Percentiles rank a stretch among this genome's conserved stretches.
phyloP scores from a whole-genome alignment of 257 asterid species.

The Solanum chilense region DNA sequence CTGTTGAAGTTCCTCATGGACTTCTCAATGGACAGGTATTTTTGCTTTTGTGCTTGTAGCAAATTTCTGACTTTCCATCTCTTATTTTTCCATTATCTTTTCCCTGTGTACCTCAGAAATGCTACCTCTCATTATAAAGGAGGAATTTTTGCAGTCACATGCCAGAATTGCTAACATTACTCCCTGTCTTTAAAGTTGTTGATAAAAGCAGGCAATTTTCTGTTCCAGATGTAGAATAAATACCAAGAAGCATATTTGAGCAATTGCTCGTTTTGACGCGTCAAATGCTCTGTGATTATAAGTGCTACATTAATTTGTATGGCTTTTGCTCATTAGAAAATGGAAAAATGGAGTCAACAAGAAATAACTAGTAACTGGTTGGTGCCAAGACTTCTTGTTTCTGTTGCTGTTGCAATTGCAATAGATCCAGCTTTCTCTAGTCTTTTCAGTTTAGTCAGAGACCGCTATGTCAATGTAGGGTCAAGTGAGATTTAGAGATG shows the following conservation, averaged over 20 bases:
- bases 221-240: not conserved
- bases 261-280: not conserved
- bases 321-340: not conserved
- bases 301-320: not conserved
- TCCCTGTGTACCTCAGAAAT: not conserved
- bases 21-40: conserved; percentile 88
- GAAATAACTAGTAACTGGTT: not conserved
- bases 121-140: not conserved
- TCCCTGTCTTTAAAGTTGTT: not conserved
- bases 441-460: not conserved
- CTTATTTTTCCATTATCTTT: not conserved
- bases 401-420: not conserved
- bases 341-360: not conserved
- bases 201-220: not conserved
- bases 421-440: not conserved
- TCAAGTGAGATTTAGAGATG: not conserved
- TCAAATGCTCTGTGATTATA: not conserved
- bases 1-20: conserved; percentile 63
- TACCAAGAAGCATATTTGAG: not conserved
- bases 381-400: not conserved
- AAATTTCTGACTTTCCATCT: not conserved
- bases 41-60: not conserved
- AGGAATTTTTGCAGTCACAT: not conserved
- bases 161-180: not conserved
- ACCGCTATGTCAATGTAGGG: not conserved